A percentile compares a stretch with the other conserved stretches of the same genome.
phyloP scores from a whole-genome alignment of 2,329 filamentous ascomycete genomes.

The Leptosphaerulina australis region DNA sequence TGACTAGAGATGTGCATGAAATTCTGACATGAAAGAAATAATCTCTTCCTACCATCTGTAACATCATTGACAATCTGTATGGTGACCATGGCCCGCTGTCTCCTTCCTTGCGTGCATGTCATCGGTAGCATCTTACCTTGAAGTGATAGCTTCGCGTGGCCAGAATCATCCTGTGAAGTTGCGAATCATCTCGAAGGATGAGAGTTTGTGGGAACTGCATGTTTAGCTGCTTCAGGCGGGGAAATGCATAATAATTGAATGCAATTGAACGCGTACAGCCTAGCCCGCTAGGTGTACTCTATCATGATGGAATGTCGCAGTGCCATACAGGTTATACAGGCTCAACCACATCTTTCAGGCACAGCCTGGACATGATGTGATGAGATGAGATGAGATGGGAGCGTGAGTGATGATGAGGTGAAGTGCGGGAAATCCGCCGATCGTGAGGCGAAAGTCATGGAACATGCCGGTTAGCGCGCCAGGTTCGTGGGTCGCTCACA shows the following conservation, averaged over 20 bases:
- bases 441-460: slow-evolving; percentile 8
- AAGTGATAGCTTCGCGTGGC: neutral
- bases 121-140: no score
- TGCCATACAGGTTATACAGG: no score
- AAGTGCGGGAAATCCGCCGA: slow-evolving; percentile 11
- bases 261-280: neutral
- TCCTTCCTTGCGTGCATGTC: slow-evolving; percentile 10
- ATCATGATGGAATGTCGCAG: neutral
- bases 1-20: slow-evolving; percentile 12
- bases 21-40: slow-evolving; percentile 1
- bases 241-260: no score
- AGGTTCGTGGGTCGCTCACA: slow-evolving; percentile 21
- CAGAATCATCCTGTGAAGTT: neutral
- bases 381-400: neutral
- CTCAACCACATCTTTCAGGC: no score
- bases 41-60: slow-evolving; percentile 9
- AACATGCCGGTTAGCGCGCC: slow-evolving; percentile 15
- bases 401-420: slow-evolving; percentile 4
- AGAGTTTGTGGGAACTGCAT: neutral
- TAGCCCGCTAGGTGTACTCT: no score
- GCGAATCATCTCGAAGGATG: neutral
- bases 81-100: neutral
- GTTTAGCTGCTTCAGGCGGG: neutral
- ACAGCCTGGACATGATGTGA: no score
- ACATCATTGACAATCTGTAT: slow-evolving; percentile 3